Evolutionary conservation across 1,284 basidiomycete genomes (phyloP).

Genomic region (Rhodotorula sp.): DNA sequence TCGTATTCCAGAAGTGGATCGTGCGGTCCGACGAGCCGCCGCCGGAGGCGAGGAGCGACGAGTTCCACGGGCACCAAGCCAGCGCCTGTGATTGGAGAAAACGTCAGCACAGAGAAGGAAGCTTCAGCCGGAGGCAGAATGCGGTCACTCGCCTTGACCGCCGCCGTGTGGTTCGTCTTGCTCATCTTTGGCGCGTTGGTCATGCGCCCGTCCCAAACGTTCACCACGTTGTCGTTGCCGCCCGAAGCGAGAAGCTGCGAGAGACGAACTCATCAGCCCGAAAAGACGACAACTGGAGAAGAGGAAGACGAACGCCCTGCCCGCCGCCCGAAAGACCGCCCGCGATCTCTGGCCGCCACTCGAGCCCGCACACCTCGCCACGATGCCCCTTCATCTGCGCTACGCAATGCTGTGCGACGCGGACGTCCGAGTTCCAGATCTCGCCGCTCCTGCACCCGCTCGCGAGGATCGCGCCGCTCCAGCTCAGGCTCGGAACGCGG

Average conservation of each 20-base stretch:
- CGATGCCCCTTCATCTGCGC: constrained; percentile 84
- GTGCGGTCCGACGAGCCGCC: constrained; percentile 94
- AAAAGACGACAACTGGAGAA: not conserved
- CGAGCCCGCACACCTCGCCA: constrained; percentile 77
- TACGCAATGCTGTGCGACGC: constrained; percentile 81
- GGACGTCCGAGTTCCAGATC: constrained; percentile 92
- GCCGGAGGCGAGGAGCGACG: constrained; percentile 85
- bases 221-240: constrained; percentile 94
- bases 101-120: constrained; percentile 1
- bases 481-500: constrained; percentile 77
- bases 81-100: constrained; percentile 65
- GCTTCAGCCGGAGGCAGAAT: too few relatives aligned
- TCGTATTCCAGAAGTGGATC: constrained; percentile 62
- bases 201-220: constrained; percentile 86
- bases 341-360: constrained; percentile 45
- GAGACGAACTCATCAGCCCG: not conserved
- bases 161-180: constrained; percentile 89
- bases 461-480: constrained; percentile 82
- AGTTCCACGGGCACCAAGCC: constrained; percentile 97
- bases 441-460: constrained; percentile 87
- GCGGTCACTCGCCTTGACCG: constrained; percentile 72
- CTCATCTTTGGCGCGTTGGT: constrained; percentile 70
- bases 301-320: constrained; percentile 34
- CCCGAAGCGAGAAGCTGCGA: constrained; percentile 82
- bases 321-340: constrained; percentile 43